Evolutionary conservation across 2,329 filamentous ascomycete genomes (phyloP).

Genomic region (Thermoascus crustaceus): DNA sequence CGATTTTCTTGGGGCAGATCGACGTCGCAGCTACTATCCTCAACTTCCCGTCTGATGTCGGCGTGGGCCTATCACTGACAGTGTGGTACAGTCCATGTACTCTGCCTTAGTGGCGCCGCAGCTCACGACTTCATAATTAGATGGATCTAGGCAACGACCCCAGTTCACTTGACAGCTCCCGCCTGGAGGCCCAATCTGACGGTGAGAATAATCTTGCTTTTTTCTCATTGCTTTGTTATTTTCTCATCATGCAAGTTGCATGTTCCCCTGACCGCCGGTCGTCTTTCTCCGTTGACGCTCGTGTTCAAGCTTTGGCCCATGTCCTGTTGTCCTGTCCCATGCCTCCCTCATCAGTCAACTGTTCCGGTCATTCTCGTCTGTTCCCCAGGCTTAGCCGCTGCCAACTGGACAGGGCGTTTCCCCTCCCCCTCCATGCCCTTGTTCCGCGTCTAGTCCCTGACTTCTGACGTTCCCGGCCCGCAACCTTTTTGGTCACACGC

Average conservation of each 20-base stretch:
- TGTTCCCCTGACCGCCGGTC: neutral
- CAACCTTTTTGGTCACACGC: conserved; percentile 15
- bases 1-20: neutral
- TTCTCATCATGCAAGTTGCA: neutral
- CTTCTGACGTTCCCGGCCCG: conserved; percentile 7
- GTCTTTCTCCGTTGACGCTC: neutral
- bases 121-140: conserved; percentile 1
- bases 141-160: too few relatives aligned
- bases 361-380: neutral
- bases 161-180: conserved; percentile 4
- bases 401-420: too few relatives aligned
- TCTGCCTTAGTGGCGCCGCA: neutral
- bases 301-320: neutral
- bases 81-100: conserved; percentile 1
- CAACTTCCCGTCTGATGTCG: neutral
- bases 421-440: too few relatives aligned
- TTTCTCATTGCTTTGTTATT: neutral
- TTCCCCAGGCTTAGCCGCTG: neutral
- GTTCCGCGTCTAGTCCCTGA: conserved; percentile 2
- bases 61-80: conserved; percentile 1
- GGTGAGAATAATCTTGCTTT: conserved; percentile 2
- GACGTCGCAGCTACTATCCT: conserved; percentile 1
- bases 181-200: conserved; percentile 2
- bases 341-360: neutral
- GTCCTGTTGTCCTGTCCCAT: neutral